phyloP scores from a whole-genome alignment of 371 early-diverging fungal species.

The Mucor saturninus region DNA sequence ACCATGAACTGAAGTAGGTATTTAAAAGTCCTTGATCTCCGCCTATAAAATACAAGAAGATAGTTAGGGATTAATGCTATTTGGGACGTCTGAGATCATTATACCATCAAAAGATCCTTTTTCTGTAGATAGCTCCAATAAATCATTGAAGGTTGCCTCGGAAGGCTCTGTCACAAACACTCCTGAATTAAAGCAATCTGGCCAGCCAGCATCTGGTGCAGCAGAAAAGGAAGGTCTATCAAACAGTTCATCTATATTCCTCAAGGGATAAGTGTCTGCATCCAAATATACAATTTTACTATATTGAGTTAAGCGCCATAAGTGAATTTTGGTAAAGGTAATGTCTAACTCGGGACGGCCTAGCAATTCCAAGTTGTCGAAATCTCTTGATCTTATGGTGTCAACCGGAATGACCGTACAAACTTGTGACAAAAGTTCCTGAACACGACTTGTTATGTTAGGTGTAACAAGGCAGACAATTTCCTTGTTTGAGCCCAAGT shows the following conservation, averaged over 20 bases:
- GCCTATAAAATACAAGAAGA: constrained; percentile 55
- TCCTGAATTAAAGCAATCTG: constrained; percentile 96
- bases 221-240: constrained; percentile 78
- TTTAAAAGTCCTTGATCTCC: constrained; percentile 97
- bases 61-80: background rate
- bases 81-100: background rate
- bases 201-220: constrained; percentile 88
- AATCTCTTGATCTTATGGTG: constrained; percentile 54
- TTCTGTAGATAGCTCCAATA: constrained; percentile 57
- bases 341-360: constrained; percentile 89
- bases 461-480: constrained; percentile 79
- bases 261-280: constrained; percentile 84
- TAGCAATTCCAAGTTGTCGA: constrained; percentile 68
- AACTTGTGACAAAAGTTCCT: constrained; percentile 49
- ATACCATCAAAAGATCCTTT: constrained; percentile 83
- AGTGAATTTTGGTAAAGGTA: constrained; percentile 90
- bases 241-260: constrained; percentile 86
- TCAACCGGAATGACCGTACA: constrained; percentile 76
- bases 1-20: constrained; percentile 84
- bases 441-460: constrained; percentile 47
- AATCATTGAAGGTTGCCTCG: constrained; percentile 50
- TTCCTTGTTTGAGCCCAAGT: constrained; percentile 61
- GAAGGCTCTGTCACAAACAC: constrained; percentile 85
- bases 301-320: constrained; percentile 75
- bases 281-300: constrained; percentile 84